Base-by-base conservation (phyloP, 768 basidiomycete genomes). In the Lentinula guzmanii region DNA sequence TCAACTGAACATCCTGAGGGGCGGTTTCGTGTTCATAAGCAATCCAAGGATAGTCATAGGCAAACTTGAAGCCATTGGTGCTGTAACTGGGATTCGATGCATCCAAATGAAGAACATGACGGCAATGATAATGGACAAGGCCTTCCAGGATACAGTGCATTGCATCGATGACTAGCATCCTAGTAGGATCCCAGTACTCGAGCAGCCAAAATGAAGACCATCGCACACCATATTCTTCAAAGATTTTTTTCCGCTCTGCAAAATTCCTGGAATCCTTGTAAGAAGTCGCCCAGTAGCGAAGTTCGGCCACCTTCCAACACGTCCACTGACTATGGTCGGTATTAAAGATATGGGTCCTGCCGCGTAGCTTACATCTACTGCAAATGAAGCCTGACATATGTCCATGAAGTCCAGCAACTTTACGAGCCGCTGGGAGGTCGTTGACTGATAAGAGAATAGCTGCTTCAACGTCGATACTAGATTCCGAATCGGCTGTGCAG, bases 141-240 rank as follows among this genome's bases (percentile, higher is more conserved):
- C 75, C 74, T 1, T 79, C 70, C 42, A 74, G 70, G 0, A 79
- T 65, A 16, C 69, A 71, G 62, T 81, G 79, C 77, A 79, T 79
- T 1, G 73, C 60, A 55, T 81, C 77, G 9, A 79, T 64, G 0
- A 76, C 64, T 4, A 71, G 52, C 51, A 65, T 73, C 4, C 60
- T 54, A 2, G 24, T 24, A 24, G 24, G 24, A 24, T 24, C 24
- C 24, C 24, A 24, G 24, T 24, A 24, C 24, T 24, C 71, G 2
- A 81, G 70, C 0, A 70, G 56, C 11, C 74, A 62, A 2, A 81
- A 62, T 31, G 64, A 64, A 0, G 73, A 70, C 65, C 67, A 75
- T 5, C 74, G 65, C n/a, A 72, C 54, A 1, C 73, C 72, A 50
- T 65, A 59, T 1, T 57, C 52, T 11, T 68, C 58, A 24, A 66